Evolutionary conservation across 1,284 basidiomycete genomes (phyloP).

Genomic region (Fomitiporia mediterranea): DNA sequence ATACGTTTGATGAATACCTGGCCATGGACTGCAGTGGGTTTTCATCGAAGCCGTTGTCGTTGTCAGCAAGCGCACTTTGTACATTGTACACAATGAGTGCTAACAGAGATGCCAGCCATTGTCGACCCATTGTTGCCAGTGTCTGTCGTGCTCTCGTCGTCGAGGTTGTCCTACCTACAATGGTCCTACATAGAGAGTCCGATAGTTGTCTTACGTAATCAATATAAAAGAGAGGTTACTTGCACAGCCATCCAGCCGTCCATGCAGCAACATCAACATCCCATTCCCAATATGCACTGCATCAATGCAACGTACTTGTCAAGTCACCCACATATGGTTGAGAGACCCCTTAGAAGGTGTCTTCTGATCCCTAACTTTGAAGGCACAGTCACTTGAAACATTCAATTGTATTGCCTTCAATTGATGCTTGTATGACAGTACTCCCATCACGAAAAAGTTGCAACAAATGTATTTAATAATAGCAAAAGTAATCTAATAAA

Average conservation of each 20-base stretch:
- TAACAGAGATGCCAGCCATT: slow-evolving; percentile 92
- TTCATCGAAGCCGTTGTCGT: no score
- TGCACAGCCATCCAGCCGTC: slow-evolving; percentile 31
- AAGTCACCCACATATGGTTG: slow-evolving; percentile 69
- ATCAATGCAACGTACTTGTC: slow-evolving; percentile 88
- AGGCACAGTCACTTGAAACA: no score
- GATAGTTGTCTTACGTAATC: neutral
- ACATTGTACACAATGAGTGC: slow-evolving; percentile 85
- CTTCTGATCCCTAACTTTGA: no score
- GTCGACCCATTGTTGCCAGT: slow-evolving; percentile 87
- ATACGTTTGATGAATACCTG: no score
- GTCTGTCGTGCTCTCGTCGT: neutral
- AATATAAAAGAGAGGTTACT: neutral
- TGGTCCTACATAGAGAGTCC: neutral
- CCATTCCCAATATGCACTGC: slow-evolving; percentile 86
- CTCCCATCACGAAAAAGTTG: no score
- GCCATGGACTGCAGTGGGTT: no score
- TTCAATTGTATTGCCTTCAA: no score
- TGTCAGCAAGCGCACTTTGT: slow-evolving; percentile 59
- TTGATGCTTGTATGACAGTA: no score
- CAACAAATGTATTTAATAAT: no score
- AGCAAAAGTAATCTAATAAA: no score
- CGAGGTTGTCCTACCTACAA: slow-evolving; percentile 1
- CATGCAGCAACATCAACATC: slow-evolving; percentile 78
- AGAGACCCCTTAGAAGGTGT: no score